Conservation (phyloP, 768 basidiomycete species). For the Lactifluus hygrophoroides region DNA sequence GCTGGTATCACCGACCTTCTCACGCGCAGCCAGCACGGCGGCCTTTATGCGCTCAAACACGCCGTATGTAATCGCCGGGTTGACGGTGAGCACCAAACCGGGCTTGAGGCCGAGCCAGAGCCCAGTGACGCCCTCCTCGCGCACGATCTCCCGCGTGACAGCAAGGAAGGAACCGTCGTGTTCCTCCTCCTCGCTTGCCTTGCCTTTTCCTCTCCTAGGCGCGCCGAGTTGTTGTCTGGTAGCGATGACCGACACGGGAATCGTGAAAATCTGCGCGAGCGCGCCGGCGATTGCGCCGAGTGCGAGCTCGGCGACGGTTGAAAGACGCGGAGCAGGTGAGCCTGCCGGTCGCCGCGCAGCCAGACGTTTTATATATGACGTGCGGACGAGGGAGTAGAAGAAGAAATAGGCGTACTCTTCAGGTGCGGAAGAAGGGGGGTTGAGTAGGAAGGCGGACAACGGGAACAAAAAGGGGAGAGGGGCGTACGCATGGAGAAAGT, state of each 20-base stretch:
- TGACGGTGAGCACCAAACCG: constrained; percentile 88
- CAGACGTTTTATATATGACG: constrained; percentile 68
- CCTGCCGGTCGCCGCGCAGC: constrained; percentile 50
- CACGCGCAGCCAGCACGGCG: constrained; percentile 49
- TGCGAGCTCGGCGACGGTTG: constrained; percentile 71
- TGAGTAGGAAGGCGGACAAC: too few relatives aligned
- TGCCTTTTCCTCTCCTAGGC: constrained; percentile 19
- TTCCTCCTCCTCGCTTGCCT: constrained; percentile 20
- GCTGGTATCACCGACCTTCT: constrained; percentile 30
- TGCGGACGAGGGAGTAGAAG: constrained; percentile 91
- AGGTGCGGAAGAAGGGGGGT: too few relatives aligned
- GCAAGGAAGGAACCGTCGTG: constrained; percentile 65
- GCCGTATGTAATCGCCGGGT: constrained; percentile 97
- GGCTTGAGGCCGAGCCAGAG: constrained; percentile 93
- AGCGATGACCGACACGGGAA: constrained; percentile 95
- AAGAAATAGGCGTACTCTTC: constrained; percentile 99
- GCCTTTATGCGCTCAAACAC: constrained; percentile 87
- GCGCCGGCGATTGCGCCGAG: constrained; percentile 91
- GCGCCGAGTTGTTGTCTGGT: constrained; percentile 90
- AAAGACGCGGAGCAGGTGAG: constrained; percentile 52
- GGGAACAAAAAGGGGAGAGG: neutral
- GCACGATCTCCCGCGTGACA: constrained; percentile 79
- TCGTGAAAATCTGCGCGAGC: constrained; percentile 95
- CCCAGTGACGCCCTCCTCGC: constrained; percentile 79
- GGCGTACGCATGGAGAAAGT: constrained; percentile 93